Evolutionary conservation across 1,139 yeast genomes (phyloP), one percentile per base, ranked within the genome.

Genomic region (Sugiyamaella japonica): DNA sequence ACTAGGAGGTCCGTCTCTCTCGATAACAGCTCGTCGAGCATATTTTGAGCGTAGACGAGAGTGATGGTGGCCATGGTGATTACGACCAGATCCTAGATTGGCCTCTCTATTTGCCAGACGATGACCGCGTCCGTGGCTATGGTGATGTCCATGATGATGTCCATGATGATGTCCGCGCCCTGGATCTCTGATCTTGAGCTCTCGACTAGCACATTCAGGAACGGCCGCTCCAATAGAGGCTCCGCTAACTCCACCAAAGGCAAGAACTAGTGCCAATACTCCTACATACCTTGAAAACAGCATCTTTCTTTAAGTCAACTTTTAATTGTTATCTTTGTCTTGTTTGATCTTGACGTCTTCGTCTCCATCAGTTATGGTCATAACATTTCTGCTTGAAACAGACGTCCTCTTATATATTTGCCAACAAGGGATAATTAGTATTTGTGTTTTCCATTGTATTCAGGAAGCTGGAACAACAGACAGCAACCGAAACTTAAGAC

Each of bases 261-360:
- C 29, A 16, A 44, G 16, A 4, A 44, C 8, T 20, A 44, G 10
- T 16, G 25, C 25, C 15, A 32, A 16, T 44, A 36, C n/a, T 17
- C 48, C 39, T 28, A 44, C 29, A 16, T 32, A 13, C 20, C 32
- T 44, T 2, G 48, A 44, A 44, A 44, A 44, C 39, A 44, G 34
- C 48, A 44, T 44, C 16, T 44, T n/a, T n/a, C n/a, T n/a, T n/a
- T 44, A 7, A 44, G 17, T 34, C 17, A 15, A 23, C 20, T 13
- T 3, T n/a, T 34, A 10, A 34, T n/a, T 34, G 38, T 34, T 3
- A 34, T 34, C 8, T 7, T n/a, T 6, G 2, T 4, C 7, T 3
- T 10, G 13, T 31, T 34, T 13, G 16, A 3, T 34, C 15, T 34
- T 34, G 38, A 13, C 38, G 8, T 29, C n/a, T 9, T 10, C n/a